These are phyloP conservation scores for Tolypocladium ovalisporum DNA, from an alignment of 2,329 filamentous ascomycete genomes.

Conservation along the genomic window DNA sequence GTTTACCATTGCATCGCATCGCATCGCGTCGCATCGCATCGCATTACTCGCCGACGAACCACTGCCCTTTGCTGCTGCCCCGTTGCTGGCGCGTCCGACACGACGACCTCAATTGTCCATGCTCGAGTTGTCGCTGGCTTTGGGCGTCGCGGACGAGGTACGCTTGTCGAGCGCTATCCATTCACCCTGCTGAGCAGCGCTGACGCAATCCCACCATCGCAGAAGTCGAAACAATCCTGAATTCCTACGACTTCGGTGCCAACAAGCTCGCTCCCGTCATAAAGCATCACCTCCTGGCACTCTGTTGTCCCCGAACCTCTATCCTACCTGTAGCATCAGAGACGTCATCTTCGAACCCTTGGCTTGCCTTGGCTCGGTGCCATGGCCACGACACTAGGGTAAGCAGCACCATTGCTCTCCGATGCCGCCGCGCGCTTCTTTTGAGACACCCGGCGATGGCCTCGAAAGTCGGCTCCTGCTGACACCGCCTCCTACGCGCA, in stretches of 20 bases:
- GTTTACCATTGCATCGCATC: not conserved
- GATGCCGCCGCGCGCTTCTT: not conserved
- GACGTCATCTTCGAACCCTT: not conserved
- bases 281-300: not conserved
- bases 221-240: not conserved
- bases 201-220: not conserved
- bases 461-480: not conserved
- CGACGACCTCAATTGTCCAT: not conserved
- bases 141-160: not conserved
- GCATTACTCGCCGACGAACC: not conserved
- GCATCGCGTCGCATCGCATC: not conserved
- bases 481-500: slow-evolving; percentile 15
- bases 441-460: slow-evolving; percentile 2
- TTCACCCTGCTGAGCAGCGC: not conserved
- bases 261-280: not conserved
- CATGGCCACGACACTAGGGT: slow-evolving; percentile 28
- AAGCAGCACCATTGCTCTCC: slow-evolving; percentile 3
- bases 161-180: not conserved
- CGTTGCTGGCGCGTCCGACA: not conserved
- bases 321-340: not conserved
- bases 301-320: not conserved
- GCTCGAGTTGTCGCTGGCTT: not conserved
- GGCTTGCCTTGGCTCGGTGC: not conserved
- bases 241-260: not conserved
- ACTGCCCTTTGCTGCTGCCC: not conserved